phyloP scores from a whole-genome alignment of 495 filamentous ascomycete genomes.

The Thermothielavioides terrestris region DNA sequence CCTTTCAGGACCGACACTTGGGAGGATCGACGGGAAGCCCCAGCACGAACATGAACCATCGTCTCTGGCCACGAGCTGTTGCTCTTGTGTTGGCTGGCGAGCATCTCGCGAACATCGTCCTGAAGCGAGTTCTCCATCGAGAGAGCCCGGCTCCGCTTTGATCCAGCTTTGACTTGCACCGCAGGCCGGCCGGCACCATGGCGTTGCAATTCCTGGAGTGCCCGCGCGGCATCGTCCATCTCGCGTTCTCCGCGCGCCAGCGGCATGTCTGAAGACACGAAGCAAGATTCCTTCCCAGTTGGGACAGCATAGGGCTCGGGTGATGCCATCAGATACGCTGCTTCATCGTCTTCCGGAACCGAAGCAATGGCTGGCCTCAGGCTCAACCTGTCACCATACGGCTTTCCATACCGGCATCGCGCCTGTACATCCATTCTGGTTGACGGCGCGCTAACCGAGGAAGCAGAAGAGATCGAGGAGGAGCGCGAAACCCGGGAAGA shows the following conservation, averaged over 20 bases:
- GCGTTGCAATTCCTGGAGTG: conserved; percentile 55
- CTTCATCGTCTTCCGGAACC: conserved; percentile 46
- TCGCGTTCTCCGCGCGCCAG: conserved; percentile 36
- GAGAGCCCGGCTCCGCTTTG: conserved; percentile 61
- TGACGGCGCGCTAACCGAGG: conserved; percentile 58
- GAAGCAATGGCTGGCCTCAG: conserved; percentile 40
- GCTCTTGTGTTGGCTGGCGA: conserved; percentile 25
- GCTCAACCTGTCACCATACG: conserved; percentile 44
- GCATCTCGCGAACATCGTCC: conserved; percentile 61
- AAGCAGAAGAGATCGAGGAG: conserved; percentile 64
- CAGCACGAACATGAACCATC: conserved; percentile 21
- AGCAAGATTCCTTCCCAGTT: conserved; percentile 45
- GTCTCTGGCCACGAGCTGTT: conserved; percentile 30
- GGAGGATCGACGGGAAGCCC: conserved; percentile 16
- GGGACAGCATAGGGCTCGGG: conserved; percentile 52
- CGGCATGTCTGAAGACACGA: conserved; percentile 44
- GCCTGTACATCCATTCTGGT: conserved; percentile 70
- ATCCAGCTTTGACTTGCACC: conserved; percentile 22
- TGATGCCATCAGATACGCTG: conserved; percentile 49
- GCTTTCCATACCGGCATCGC: conserved; percentile 70
- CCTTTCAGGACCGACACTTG: conserved; percentile 31
- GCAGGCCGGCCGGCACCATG: conserved; percentile 30
- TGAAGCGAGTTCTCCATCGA: conserved; percentile 62
- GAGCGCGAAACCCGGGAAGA: conserved; percentile 64
- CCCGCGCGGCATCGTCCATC: conserved; percentile 54